These are phyloP conservation scores for Leccinum incarnatum DNA, from an alignment of 768 basidiomycete species.

Conservation along the genomic window DNA sequence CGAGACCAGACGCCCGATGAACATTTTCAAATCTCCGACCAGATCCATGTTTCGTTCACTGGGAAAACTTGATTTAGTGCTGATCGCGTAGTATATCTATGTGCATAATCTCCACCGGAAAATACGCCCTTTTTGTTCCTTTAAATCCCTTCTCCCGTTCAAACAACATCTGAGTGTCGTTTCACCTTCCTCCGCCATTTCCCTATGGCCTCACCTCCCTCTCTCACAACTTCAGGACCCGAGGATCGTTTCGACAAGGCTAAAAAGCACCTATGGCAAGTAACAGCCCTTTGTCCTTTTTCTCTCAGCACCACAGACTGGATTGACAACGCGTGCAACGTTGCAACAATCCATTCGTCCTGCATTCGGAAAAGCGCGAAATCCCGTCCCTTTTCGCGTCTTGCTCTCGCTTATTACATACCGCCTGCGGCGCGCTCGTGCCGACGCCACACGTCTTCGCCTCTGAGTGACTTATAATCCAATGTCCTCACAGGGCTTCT, in stretches of 20 bases:
- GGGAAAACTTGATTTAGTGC: constrained; percentile 37
- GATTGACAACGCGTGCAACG: constrained; percentile 10
- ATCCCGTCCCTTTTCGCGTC: constrained; percentile 12
- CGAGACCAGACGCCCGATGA: constrained; percentile 36
- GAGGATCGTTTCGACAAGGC: constrained; percentile 37
- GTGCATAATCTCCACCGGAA: constrained; percentile 37
- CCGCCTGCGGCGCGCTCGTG: constrained; percentile 17
- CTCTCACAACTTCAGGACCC: constrained; percentile 16
- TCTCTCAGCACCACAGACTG: constrained; percentile 4
- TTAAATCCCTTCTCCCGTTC: constrained; percentile 30
- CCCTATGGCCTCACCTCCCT: constrained; percentile 26
- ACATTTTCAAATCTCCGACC: constrained; percentile 38
- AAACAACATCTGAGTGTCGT: constrained; percentile 23
- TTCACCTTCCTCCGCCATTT: constrained; percentile 23
- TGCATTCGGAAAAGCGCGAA: constrained; percentile 12
- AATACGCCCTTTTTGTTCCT: constrained; percentile 25
- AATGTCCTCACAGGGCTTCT: constrained; percentile 27
- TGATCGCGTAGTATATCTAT: constrained; percentile 42
- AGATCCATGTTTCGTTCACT: constrained; percentile 34
- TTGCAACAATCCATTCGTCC: constrained; percentile 12
- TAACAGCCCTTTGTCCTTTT: constrained; percentile 9
- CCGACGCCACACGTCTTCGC: constrained; percentile 33
- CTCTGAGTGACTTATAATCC: constrained; percentile 21
- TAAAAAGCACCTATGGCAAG: constrained; percentile 36
- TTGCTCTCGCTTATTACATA: constrained; percentile 20